A percentile compares a stretch with the other conserved stretches of the same genome.
phyloP scores from a whole-genome alignment of 257 asterid species.

The Scutellaria barbata region DNA sequence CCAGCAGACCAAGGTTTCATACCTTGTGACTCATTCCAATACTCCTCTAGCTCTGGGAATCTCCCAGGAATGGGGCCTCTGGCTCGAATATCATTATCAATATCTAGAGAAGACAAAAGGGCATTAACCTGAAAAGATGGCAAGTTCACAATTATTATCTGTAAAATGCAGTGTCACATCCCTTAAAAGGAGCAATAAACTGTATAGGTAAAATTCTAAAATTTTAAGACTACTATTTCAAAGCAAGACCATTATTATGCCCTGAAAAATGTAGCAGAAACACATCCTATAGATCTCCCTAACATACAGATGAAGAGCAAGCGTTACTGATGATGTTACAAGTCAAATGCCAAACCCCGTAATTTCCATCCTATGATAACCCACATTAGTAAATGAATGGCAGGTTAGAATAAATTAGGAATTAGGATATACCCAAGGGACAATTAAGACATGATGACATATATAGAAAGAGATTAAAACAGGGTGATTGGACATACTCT shows the following conservation, averaged over 20 bases:
- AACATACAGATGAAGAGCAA: slow-evolving; percentile 8
- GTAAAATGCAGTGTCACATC: background rate
- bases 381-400: slow-evolving; percentile 7
- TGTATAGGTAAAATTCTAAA: slow-evolving; percentile 5
- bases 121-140: slow-evolving; percentile 78
- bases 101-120: slow-evolving; percentile 85
- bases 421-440: slow-evolving; percentile 7
- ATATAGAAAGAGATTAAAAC: background rate
- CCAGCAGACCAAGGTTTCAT: slow-evolving; percentile 65
- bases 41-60: slow-evolving; percentile 82
- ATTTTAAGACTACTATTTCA: background rate
- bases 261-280: slow-evolving; percentile 13
- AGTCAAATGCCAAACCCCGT: background rate
- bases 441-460: background rate
- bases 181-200: slow-evolving; percentile 13
- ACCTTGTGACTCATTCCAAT: slow-evolving; percentile 90
- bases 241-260: slow-evolving; percentile 12
- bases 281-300: slow-evolving; percentile 8
- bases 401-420: background rate
- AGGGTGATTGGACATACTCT: slow-evolving; percentile 21
- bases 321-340: background rate
- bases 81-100: slow-evolving; percentile 72
- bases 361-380: slow-evolving; percentile 8
- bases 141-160: slow-evolving; percentile 13
- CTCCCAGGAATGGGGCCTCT: slow-evolving; percentile 80